Conservation (phyloP, 768 basidiomycete genomes). For the Rhizopogon roseolus region DNA sequence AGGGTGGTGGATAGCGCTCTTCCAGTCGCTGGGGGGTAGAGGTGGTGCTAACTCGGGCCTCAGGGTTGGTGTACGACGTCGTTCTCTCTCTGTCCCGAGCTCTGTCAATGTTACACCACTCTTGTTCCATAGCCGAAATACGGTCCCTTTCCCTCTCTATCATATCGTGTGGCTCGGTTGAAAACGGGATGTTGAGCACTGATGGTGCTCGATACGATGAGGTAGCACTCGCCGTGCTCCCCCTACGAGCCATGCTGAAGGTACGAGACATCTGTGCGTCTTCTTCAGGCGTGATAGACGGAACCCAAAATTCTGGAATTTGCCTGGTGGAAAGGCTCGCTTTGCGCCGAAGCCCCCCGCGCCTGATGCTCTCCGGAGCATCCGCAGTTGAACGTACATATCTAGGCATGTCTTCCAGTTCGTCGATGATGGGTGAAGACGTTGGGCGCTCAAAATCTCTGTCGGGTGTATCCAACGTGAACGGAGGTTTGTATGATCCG, state of each 20-base stretch:
- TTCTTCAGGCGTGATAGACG: conserved; percentile 40
- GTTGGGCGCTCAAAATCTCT: conserved; percentile 16
- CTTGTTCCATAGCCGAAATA: conserved; percentile 22
- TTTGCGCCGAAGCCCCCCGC: conserved; percentile 25
- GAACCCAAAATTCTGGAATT: conserved; percentile 47
- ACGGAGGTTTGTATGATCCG: conserved; percentile 22
- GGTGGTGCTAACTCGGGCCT: conserved; percentile 14
- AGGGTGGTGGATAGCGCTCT: conserved; percentile 12
- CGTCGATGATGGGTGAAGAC: conserved; percentile 18
- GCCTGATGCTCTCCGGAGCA: conserved; percentile 18
- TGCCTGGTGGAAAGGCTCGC: conserved; percentile 30
- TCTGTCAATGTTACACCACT: conserved; percentile 22
- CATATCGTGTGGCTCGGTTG: conserved; percentile 16
- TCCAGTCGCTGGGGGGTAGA: conserved; percentile 8
- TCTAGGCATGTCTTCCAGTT: conserved; percentile 22
- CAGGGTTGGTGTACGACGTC: conserved; percentile 10
- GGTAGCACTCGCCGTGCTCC: conserved; percentile 47
- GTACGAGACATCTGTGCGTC: conserved; percentile 37
- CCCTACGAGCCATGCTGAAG: conserved; percentile 37
- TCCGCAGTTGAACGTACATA: conserved; percentile 15
- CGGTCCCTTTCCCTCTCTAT: conserved; percentile 22
- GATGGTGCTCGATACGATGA: conserved; percentile 42
- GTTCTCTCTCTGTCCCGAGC: conserved; percentile 17
- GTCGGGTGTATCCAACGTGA: conserved; percentile 17
- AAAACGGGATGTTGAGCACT: conserved; percentile 34